Conservation (phyloP, 1,284 basidiomycete genomes). For the Blastosporella zonata region DNA sequence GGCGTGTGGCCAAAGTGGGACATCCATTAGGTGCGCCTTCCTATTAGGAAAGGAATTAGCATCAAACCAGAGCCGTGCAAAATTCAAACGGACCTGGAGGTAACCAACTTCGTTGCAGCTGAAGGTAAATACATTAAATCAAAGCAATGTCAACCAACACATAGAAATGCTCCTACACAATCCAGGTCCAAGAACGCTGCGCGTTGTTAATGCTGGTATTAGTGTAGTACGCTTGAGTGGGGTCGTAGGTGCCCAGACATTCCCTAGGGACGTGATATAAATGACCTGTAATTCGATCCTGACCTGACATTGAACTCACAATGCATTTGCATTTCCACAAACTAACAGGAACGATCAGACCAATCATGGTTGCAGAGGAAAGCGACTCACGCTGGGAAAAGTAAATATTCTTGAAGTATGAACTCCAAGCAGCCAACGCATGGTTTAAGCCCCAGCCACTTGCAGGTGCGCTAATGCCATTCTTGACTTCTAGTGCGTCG, state of each 20-base stretch:
- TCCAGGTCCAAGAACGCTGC: conserved; percentile 59
- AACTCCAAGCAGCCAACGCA: conserved; percentile 60
- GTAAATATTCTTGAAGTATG: conserved; percentile 50
- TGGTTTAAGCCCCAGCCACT: conserved; percentile 63
- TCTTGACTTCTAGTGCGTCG: conserved; percentile 68
- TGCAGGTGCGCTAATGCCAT: conserved; percentile 52
- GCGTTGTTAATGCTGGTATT: conserved; percentile 51
- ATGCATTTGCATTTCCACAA: conserved; percentile 37
- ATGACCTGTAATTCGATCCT: background rate
- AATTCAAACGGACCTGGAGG: conserved; percentile 40
- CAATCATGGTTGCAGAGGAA: conserved; percentile 5
- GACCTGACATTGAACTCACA: conserved; percentile 33
- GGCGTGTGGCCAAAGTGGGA: conserved; percentile 56
- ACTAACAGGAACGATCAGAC: conserved; percentile 30
- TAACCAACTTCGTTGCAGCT: conserved; percentile 72
- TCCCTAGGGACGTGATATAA: conserved; percentile 24
- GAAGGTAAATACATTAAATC: conserved; percentile 7
- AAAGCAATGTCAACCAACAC: background rate
- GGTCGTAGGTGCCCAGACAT: conserved; percentile 59
- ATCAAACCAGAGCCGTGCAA: background rate
- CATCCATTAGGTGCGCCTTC: conserved; percentile 50
- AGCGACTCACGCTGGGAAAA: conserved; percentile 35
- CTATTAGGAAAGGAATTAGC: conserved; percentile 18
- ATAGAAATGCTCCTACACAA: conserved; percentile 39
- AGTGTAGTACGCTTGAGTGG: conserved; percentile 45